A percentile compares a stretch with the other conserved stretches of the same genome.
phyloP scores from a whole-genome alignment of 1,139 yeast genomes.

The Keqinozyma sinolaborantium region DNA sequence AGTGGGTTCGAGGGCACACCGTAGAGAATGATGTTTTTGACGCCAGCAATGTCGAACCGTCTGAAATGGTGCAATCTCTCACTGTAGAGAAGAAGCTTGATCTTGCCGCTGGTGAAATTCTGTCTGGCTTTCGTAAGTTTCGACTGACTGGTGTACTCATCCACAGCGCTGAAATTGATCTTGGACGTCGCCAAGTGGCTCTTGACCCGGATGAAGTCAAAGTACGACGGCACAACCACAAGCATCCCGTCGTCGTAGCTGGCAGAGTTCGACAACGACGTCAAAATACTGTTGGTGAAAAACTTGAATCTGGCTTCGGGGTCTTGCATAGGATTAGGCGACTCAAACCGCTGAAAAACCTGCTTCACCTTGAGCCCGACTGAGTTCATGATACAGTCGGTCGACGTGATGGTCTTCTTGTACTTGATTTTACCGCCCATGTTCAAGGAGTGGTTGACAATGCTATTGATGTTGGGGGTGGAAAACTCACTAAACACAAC shows the following conservation, averaged over 20 bases:
- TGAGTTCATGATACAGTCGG: slow-evolving; percentile 46
- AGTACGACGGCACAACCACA: slow-evolving; percentile 79
- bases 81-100: slow-evolving; percentile 75
- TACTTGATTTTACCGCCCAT: slow-evolving; percentile 64
- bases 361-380: slow-evolving; percentile 63
- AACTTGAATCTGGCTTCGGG: slow-evolving; percentile 79
- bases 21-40: slow-evolving; percentile 75
- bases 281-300: slow-evolving; percentile 70
- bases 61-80: slow-evolving; percentile 93
- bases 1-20: slow-evolving; percentile 82
- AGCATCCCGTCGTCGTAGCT: slow-evolving; percentile 72
- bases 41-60: slow-evolving; percentile 84
- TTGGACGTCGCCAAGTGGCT: slow-evolving; percentile 67
- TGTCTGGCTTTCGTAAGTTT: slow-evolving; percentile 72
- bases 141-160: slow-evolving; percentile 77
- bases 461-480: slow-evolving; percentile 78
- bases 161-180: slow-evolving; percentile 60
- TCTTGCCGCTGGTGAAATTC: slow-evolving; percentile 59
- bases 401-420: slow-evolving; percentile 32
- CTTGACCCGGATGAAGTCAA: slow-evolving; percentile 78
- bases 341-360: slow-evolving; percentile 66
- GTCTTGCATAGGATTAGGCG: slow-evolving; percentile 56
- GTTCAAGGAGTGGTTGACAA: slow-evolving; percentile 58
- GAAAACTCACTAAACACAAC: slow-evolving; percentile 67
- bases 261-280: slow-evolving; percentile 57